Conservation (phyloP, 495 filamentous ascomycete species). For the Xanthoparmelia taractica region DNA sequence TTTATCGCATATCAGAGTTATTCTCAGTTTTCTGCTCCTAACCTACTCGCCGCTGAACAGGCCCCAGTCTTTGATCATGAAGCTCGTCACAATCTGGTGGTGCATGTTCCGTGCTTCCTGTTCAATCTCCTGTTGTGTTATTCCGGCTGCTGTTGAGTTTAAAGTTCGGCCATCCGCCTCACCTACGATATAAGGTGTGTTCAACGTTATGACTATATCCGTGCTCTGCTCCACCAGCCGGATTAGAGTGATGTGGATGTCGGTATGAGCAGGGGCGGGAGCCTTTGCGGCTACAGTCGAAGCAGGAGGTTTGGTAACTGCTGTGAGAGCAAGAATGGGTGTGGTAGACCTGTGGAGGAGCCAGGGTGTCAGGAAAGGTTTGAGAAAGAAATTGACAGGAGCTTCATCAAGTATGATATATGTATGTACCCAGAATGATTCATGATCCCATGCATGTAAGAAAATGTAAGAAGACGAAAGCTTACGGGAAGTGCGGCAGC, state of each 20-base stretch:
- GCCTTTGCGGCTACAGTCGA: constrained; percentile 15
- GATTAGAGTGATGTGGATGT: constrained; percentile 55
- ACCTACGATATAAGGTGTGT: constrained; percentile 63
- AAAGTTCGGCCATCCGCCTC: background rate
- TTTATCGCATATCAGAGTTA: background rate
- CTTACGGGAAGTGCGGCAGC: constrained; percentile 29
- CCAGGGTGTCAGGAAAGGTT: constrained; percentile 15
- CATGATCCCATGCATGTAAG: background rate
- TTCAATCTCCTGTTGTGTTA: constrained; percentile 45
- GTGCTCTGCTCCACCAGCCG: constrained; percentile 66
- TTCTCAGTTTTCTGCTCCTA: background rate
- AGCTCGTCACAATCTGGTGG: constrained; percentile 54
- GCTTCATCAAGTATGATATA: background rate
- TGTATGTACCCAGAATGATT: background rate
- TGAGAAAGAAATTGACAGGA: background rate
- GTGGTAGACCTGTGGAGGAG: constrained; percentile 35
- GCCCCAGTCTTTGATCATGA: constrained; percentile 76
- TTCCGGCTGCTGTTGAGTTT: background rate
- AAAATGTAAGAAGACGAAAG: background rate
- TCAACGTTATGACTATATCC: constrained; percentile 82
- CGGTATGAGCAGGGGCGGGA: constrained; percentile 43
- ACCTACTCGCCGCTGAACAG: constrained; percentile 53
- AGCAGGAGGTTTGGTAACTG: constrained; percentile 25
- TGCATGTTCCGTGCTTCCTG: constrained; percentile 60
- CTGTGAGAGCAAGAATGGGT: constrained; percentile 25